These are phyloP conservation scores for Cubamyces sp. DNA, from an alignment of 768 basidiomycete species.

Conservation along the genomic window DNA sequence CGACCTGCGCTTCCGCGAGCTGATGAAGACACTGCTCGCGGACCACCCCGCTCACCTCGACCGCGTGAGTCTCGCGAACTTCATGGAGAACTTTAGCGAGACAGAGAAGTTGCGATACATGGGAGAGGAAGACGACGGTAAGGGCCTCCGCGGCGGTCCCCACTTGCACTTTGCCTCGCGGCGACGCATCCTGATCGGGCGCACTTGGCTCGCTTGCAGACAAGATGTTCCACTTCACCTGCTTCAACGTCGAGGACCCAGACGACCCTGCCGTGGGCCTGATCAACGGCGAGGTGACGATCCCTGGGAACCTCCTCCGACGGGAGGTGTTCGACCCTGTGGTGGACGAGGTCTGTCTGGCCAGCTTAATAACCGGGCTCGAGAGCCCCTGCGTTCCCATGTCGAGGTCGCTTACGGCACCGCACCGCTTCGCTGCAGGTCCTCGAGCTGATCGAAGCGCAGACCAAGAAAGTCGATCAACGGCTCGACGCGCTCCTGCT, in stretches of 20 bases:
- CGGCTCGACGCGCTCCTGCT: constrained; percentile 82
- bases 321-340: constrained; percentile 89
- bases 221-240: constrained; percentile 86
- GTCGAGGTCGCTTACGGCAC: constrained; percentile 17
- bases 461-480: constrained; percentile 67
- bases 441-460: constrained; percentile 77
- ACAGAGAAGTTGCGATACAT: constrained; percentile 82
- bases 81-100: constrained; percentile 89
- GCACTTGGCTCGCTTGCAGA: constrained; percentile 46
- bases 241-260: constrained; percentile 86
- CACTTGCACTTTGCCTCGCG: constrained; percentile 9
- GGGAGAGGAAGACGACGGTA: constrained; percentile 78
- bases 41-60: constrained; percentile 88
- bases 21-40: constrained; percentile 75
- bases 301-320: constrained; percentile 79
- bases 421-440: constrained; percentile 51
- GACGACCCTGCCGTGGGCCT: constrained; percentile 81
- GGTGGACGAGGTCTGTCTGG: constrained; percentile 63
- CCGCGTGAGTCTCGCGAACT: constrained; percentile 78
- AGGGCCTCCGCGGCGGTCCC: constrained; percentile 25
- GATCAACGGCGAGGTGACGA: constrained; percentile 80
- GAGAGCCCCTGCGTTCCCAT: constrained; percentile 10
- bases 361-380: constrained; percentile 19
- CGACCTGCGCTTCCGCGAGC: constrained; percentile 82
- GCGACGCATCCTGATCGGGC: neutral